Conservation (phyloP, 495 filamentous ascomycete species). For the Aspergillus kassunensis region DNA sequence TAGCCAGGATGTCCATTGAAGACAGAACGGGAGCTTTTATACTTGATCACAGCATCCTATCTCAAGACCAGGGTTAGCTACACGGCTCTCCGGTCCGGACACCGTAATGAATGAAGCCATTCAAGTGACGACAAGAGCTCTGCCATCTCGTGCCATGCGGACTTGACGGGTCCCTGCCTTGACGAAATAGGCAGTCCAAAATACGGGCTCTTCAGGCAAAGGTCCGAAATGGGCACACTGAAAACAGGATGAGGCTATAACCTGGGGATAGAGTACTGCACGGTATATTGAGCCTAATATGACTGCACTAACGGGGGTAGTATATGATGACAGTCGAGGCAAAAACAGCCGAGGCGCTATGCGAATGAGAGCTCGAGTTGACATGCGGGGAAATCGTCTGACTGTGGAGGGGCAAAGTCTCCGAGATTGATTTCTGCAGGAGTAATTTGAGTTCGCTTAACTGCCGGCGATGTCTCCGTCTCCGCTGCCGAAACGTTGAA, state of each 20-base stretch:
- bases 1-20: too few relatives aligned
- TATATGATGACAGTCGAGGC: not conserved
- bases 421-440: conserved; percentile 6
- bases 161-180: conserved; percentile 8
- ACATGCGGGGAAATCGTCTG: not conserved
- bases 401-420: not conserved
- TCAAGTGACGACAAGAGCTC: not conserved
- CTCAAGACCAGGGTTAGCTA: not conserved
- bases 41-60: not conserved
- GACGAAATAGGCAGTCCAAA: conserved; percentile 13
- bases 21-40: conserved; percentile 4
- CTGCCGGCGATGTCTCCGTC: not conserved
- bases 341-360: not conserved
- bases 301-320: not conserved
- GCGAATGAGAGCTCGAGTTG: not conserved
- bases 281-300: conserved; percentile 6
- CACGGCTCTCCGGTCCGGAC: conserved; percentile 15
- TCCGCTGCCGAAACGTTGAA: not conserved
- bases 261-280: conserved; percentile 1
- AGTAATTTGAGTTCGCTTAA: not conserved
- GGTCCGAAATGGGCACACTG: not conserved
- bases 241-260: not conserved
- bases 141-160: not conserved
- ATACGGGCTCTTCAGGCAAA: not conserved
- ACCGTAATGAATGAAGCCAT: conserved; percentile 8